Evolutionary conservation across 768 basidiomycete genomes (phyloP), one percentile per base, ranked within the genome.

Genomic region (Russula vinacea): DNA sequence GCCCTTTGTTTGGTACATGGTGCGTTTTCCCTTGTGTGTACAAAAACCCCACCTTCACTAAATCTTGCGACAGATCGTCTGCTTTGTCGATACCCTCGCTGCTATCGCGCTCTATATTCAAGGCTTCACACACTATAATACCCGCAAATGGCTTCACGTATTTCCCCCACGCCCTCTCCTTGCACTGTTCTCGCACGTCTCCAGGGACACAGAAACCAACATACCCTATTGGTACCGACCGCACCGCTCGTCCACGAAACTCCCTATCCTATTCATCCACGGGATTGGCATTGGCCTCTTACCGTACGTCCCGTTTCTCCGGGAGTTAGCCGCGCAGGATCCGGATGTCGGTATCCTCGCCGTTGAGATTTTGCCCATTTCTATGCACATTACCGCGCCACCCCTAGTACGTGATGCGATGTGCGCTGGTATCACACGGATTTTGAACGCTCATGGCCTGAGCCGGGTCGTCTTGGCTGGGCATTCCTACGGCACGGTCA

Each of bases 231-330:
- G 81, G 81, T 78, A 80, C 64, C 74, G 78, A 3, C 79, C 81
- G 40, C 85, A 87, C 62, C 76, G 73, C 39, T 80, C 83, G 5
- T 58, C 56, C 10, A 75, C 75, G 1, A 83, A 81, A 64, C 73
- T 75, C 10, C 84, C 86, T 0, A 73, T 89, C 11, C 71, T 88
- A n/a, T 86, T 88, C 69, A 68, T 89, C 1, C 87, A 89, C 60
- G 87, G 87, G 11, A 82, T 88, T n/a, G 87, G 87, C 11, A 85
- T 89, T 60, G 87, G 87, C 37, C 73, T 88, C 47, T 81, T 77
- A 70, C 81, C 85, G 0, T 88, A 89, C 62, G 51, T 77, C 1
- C 71, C 77, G 3, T 84, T 88, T 67, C 68, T 89, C 57, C 71
- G 71, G 3, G 82, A 82, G 29, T 69, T 87, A 14, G 67, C 76